phyloP scores from a whole-genome alignment of 441 rosid genomes.

The Mallotus repandus region DNA sequence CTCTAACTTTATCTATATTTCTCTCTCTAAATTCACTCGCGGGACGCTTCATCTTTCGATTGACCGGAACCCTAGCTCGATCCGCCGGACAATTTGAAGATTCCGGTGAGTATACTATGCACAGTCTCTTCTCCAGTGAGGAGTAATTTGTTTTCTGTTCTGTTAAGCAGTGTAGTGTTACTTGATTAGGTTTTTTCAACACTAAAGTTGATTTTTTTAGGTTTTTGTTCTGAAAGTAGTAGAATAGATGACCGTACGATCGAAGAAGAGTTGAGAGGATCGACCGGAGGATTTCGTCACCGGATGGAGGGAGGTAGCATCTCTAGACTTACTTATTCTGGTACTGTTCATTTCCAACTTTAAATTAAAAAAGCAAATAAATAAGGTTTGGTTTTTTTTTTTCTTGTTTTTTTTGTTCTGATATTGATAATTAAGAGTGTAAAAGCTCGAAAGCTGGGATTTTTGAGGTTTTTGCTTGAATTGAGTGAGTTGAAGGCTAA shows the following conservation, averaged over 20 bases:
- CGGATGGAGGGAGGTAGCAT: constrained; percentile 99
- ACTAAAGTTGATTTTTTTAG: too few relatives aligned
- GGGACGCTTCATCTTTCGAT: constrained; percentile 17
- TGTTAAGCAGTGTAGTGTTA: not conserved
- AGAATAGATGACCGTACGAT: constrained; percentile 54
- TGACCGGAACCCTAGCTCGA: constrained; percentile 62
- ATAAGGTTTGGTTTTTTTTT: constrained; percentile 16
- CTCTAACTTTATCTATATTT: not conserved
- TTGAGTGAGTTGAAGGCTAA: constrained; percentile 19
- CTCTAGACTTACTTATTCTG: constrained; percentile 87
- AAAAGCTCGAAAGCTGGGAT: not conserved
- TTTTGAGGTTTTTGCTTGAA: constrained; percentile 1
- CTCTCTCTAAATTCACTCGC: too few relatives aligned
- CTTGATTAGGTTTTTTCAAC: constrained; percentile 9
- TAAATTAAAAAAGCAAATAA: constrained; percentile 23
- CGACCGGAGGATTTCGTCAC: constrained; percentile 56
- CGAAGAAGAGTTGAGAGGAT: constrained; percentile 58
- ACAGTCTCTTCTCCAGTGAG: not conserved
- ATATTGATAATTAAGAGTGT: not conserved
- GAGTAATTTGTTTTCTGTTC: not conserved
- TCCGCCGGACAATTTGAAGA: constrained; percentile 34
- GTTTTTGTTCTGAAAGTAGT: constrained; percentile 28
- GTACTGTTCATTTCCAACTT: constrained; percentile 83
- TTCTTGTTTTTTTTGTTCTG: too few relatives aligned
- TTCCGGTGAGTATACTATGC: constrained; percentile 34